phyloP scores from a whole-genome alignment of 2,329 filamentous ascomycete species.

The Elsinoe necatrix region DNA sequence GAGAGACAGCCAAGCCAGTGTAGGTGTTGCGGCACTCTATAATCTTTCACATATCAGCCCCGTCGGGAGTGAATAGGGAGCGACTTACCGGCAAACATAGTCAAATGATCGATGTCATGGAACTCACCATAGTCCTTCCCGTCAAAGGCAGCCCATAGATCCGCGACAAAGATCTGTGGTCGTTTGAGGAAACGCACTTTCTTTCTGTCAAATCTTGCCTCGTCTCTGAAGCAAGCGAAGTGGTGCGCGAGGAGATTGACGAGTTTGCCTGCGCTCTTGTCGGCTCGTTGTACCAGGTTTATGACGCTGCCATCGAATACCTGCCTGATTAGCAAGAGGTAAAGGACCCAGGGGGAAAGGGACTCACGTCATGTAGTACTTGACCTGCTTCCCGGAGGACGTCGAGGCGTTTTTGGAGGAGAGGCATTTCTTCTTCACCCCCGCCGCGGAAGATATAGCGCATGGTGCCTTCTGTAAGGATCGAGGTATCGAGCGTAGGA shows the following conservation, averaged over 20 bases:
- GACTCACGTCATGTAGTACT: constrained; percentile 67
- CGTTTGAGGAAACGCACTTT: constrained; percentile 81
- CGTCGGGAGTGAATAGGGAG: background rate
- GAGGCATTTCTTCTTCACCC: constrained; percentile 77
- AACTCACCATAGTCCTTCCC: constrained; percentile 73
- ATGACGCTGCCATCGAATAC: constrained; percentile 67
- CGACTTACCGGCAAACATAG: constrained; percentile 73
- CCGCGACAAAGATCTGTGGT: constrained; percentile 90
- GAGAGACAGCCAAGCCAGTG: constrained; percentile 71
- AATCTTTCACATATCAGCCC: constrained; percentile 49
- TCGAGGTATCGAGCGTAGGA: no score
- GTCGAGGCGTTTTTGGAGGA: constrained; percentile 66
- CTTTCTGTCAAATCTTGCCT: constrained; percentile 63
- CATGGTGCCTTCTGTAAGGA: constrained; percentile 57
- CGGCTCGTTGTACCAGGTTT: constrained; percentile 64
- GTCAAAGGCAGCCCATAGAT: constrained; percentile 93
- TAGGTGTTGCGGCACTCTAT: constrained; percentile 90
- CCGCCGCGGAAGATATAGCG: constrained; percentile 75
- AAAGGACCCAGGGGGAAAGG: constrained; percentile 11
- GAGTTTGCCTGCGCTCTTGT: constrained; percentile 70
- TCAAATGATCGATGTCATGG: constrained; percentile 85
- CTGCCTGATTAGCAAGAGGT: constrained; percentile 33
- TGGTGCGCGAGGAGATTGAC: constrained; percentile 77
- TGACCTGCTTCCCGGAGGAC: constrained; percentile 77
- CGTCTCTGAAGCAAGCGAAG: constrained; percentile 81